Evolutionary conservation across 2,329 filamentous ascomycete species (phyloP).

Genomic region (Ophiognomonia clavigignenti-juglandacearum): DNA sequence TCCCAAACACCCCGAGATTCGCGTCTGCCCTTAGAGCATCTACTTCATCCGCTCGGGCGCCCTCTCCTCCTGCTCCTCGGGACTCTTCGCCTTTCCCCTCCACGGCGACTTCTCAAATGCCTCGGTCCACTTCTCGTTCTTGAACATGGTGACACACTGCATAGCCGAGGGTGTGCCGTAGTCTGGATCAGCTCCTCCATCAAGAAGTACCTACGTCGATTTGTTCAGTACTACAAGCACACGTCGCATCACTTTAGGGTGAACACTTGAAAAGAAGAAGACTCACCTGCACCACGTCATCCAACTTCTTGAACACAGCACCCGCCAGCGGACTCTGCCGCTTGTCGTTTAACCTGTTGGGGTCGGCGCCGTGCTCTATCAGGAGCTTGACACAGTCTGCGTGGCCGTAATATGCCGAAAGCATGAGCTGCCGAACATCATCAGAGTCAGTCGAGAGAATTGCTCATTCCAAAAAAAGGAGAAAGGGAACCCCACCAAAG

Average conservation of each 20-base stretch:
- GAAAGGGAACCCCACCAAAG: slow-evolving; percentile 43
- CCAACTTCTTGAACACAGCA: slow-evolving; percentile 67
- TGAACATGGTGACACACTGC: slow-evolving; percentile 46
- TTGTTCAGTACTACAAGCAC: too few relatives aligned
- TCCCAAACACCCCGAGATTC: too few relatives aligned
- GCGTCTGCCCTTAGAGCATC: too few relatives aligned
- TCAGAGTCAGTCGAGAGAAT: not conserved
- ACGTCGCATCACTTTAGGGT: too few relatives aligned
- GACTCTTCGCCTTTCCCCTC: slow-evolving; percentile 33
- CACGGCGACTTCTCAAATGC: slow-evolving; percentile 46
- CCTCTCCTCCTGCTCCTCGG: not conserved
- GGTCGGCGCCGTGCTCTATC: slow-evolving; percentile 57
- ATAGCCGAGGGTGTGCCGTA: slow-evolving; percentile 44
- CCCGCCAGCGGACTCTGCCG: slow-evolving; percentile 67
- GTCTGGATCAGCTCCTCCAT: slow-evolving; percentile 50
- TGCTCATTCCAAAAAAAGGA: not conserved
- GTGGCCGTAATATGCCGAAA: slow-evolving; percentile 67
- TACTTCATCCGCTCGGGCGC: slow-evolving; percentile 2
- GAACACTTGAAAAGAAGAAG: too few relatives aligned
- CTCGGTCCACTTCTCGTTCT: slow-evolving; percentile 44
- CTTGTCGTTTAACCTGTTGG: slow-evolving; percentile 62
- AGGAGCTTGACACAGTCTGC: slow-evolving; percentile 55
- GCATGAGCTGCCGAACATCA: slow-evolving; percentile 58
- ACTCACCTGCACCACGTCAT: slow-evolving; percentile 54
- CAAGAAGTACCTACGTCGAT: slow-evolving; percentile 43